Base-by-base conservation (phyloP, 129 eudicot species). In the Calendula officinalis region DNA sequence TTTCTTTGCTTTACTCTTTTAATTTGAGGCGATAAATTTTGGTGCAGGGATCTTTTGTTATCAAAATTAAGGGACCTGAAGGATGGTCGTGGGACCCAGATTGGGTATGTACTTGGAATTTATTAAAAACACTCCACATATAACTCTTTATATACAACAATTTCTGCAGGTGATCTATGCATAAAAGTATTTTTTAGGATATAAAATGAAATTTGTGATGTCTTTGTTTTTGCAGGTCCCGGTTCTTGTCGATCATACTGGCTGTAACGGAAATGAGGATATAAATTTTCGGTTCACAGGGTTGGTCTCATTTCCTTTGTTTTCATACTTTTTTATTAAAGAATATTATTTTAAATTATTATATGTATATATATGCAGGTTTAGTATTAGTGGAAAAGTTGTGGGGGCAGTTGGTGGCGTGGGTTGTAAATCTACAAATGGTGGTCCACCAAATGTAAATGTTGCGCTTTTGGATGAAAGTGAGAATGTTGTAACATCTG, bases 41-140 rank as follows among this genome's bases (percentile, higher is more conserved):
- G 68, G 66, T 73, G 76, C 89, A 92, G 99, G 99, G 99, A 36
- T 85, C 99, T 50, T 92, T 83, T 80, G 69, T 92, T 64, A 80
- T 92, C 38, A 92, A 92, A 75, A 77, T 92, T 66, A 92, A 81
- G 81, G 99, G 96, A 61, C 95, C 99, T 39, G 85, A 83, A 71
- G 99, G 99, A 68, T 92, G 99, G 99, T 81, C 99, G 56, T 88
- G 89, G 94, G 69, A 83, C 68, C 99, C 94, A 52, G 80, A 83
- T 69, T 88, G 75, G 81, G 99, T 92, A 74, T 75, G 83, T 75
- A 37, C 57, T 36, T 56, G 15, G 16, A 45, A 59, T 78, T 16
- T 50, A 37, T 44, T 35, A 5, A 50, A 22, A 66, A 42, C 37
- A 16, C 40, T 72, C 60, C 39, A 39, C 52, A n/a, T 62, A 40